Conservation (phyloP, 805 yeast genomes). For the Saccharomycopsis guyanensis region DNA sequence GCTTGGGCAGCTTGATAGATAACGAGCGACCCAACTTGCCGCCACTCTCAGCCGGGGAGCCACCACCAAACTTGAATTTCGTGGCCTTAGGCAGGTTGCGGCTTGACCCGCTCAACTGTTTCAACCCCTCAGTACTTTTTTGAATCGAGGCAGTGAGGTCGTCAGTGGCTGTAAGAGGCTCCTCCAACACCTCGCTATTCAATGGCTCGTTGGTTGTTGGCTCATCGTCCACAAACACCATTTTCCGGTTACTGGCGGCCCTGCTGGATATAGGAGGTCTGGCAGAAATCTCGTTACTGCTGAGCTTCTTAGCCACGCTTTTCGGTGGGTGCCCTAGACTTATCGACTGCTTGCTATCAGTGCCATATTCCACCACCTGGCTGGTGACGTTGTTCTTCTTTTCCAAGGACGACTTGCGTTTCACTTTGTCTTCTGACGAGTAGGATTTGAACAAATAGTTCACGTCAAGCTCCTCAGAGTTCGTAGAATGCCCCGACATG, state of each 20-base stretch:
- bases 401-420: neutral
- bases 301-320: neutral
- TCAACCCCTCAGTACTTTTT: conserved; percentile 11
- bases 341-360: neutral
- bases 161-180: neutral
- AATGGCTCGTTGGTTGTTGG: neutral
- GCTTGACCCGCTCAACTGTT: conserved; percentile 5
- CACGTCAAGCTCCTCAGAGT: neutral
- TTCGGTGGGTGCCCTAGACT: conserved; percentile 14
- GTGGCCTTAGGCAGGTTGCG: conserved; percentile 13
- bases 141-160: conserved; percentile 4
- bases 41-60: neutral
- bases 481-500: neutral
- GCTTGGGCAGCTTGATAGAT: conserved; percentile 28
- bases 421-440: neutral
- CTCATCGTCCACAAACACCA: conserved; percentile 16
- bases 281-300: neutral
- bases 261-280: conserved; percentile 9
- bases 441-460: neutral
- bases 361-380: conserved; percentile 7
- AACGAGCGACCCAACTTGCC: conserved; percentile 28
- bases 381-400: neutral
- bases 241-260: conserved; percentile 14
- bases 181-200: neutral
- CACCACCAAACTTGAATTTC: conserved; percentile 21